Conservation (phyloP, 1,139 yeast genomes). For the Diutina scorzettiae region DNA sequence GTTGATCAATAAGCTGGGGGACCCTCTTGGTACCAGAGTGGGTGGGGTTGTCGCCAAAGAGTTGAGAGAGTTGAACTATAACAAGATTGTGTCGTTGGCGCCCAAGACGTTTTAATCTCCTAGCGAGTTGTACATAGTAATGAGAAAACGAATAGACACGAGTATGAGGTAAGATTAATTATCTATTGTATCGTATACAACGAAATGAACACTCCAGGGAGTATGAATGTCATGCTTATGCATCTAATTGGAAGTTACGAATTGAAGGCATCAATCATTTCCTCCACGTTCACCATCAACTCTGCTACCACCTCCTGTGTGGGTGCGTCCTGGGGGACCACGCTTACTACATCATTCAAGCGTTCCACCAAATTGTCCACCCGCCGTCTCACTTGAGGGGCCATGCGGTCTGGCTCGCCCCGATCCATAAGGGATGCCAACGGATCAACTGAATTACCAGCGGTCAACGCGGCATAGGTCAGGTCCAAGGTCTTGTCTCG, state of each 20-base stretch:
- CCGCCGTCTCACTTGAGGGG: neutral
- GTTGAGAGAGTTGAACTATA: constrained; percentile 70
- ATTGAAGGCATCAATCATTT: neutral
- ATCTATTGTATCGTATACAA: too few species aligned
- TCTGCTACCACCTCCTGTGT: neutral
- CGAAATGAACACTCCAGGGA: too few species aligned
- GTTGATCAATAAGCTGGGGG: constrained; percentile 79
- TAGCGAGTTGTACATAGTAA: constrained; percentile 5
- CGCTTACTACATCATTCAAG: neutral
- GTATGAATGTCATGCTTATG: too few species aligned
- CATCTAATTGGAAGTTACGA: too few species aligned
- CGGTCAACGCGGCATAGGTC: constrained; percentile 4
- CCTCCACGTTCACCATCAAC: neutral
- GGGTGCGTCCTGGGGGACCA: neutral
- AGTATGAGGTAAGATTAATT: too few species aligned
- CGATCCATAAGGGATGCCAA: neutral
- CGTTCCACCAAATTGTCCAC: neutral
- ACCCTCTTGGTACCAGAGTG: constrained; percentile 92
- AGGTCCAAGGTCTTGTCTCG: neutral
- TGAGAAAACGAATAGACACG: too few species aligned
- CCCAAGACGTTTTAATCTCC: constrained; percentile 66
- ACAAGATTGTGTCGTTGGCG: constrained; percentile 83
- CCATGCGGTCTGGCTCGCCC: neutral
- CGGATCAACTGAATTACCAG: neutral
- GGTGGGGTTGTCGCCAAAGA: constrained; percentile 89